Evolutionary conservation across 1,139 yeast genomes (phyloP).

Genomic region (Pichia sp.): DNA sequence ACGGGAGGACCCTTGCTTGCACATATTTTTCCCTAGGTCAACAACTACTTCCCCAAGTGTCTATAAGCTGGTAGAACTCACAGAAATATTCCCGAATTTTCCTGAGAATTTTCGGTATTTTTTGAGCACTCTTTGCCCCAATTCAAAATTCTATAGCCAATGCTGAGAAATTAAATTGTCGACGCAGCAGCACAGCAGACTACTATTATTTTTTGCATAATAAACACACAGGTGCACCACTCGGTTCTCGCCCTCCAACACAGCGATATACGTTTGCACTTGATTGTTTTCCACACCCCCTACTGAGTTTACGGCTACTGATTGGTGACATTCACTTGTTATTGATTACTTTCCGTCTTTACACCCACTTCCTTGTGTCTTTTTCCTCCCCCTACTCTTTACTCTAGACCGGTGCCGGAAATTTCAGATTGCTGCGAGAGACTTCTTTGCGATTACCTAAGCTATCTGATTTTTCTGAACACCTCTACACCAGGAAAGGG

Average conservation of each 20-base stretch:
- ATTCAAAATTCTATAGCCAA: slow-evolving; percentile 4
- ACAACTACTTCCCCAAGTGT: not conserved
- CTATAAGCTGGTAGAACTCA: slow-evolving; percentile 4
- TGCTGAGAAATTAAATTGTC: slow-evolving; percentile 10
- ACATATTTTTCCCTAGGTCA: not conserved
- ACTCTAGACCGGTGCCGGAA: not conserved
- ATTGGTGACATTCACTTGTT: slow-evolving; percentile 11
- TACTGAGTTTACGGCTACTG: not conserved
- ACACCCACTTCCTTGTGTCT: not conserved
- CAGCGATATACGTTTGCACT: not conserved
- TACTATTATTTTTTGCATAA: not conserved
- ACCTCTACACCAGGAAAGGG: not conserved
- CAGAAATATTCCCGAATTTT: slow-evolving; percentile 4
- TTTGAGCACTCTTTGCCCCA: slow-evolving; percentile 5
- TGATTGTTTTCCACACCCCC: not conserved
- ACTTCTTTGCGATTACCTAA: slow-evolving; percentile 2
- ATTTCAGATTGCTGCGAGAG: not conserved
- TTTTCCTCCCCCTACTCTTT: not conserved
- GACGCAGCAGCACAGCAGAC: slow-evolving; percentile 11
- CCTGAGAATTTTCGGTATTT: slow-evolving; percentile 8
- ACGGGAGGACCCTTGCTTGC: not conserved
- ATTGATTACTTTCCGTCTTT: not conserved
- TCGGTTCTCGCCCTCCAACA: not conserved
- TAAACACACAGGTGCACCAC: not conserved
- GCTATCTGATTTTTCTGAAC: not conserved